Evolutionary conservation across 441 rosid genomes (phyloP), one percentile per base, ranked within the genome.

Genomic region (Rhodomyrtus psidioides): DNA sequence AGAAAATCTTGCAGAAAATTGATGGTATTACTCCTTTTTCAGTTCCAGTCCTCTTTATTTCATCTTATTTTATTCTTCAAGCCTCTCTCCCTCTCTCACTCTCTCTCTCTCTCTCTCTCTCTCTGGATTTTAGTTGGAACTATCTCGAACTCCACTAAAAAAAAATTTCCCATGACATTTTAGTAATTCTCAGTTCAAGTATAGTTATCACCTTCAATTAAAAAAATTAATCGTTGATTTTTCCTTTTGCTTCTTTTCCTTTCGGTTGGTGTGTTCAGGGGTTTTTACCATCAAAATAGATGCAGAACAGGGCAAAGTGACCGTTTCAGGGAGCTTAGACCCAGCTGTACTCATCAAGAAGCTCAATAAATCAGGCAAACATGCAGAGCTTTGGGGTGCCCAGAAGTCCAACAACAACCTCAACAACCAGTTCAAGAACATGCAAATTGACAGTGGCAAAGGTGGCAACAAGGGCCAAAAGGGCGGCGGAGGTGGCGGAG

Each of bases 351-450:
- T 86, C 82, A 82, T 86, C 81, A 60, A 65, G 84, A 86, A 86
- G 84, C 87, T 86, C 53, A 65, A 55, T 17, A 86, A 82, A 65
- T 74, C 87, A 13, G 87, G 87, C 82, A 86, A 86, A 74, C 87
- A 86, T 60, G 87, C 87, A 0, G 84, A 86, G 70, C 39, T 86
- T n/a, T 86, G 87, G 87, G 84, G 82, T 3, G 83, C 85, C 53
- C 84, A 86, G 81, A 83, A 82, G 65, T 24, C 85, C 51, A 84
- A 62, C 58, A 84, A 85, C 46, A 26, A 59, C 23, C 76, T 81
- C 84, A 82, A 53, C 81, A 85, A 85, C 55, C 87, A 86, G 65
- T 23, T 82, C 85, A 82, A 86, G 85, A 82, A 53, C 60, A 44
- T 53, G 24, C 87, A 86, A 51, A 82, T 58, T 54, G 87, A 82